Percentiles rank a stretch among this genome's conserved stretches.
Conservation (phyloP, 1,284 basidiomycete species). For the Abortiporus biennis region DNA sequence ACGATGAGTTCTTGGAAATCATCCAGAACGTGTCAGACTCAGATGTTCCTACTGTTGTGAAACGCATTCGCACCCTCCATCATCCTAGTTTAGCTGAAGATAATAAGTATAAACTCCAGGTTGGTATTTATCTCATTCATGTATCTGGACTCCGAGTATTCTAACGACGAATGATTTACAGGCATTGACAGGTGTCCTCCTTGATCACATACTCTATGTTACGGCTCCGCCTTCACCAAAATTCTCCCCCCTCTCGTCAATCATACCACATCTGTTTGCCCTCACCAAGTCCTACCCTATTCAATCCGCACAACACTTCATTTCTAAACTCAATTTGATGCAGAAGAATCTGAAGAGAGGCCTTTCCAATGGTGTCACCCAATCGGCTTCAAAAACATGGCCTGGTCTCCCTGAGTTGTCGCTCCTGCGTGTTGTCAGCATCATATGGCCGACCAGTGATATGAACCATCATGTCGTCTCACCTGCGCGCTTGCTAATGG, state of each 20-base stretch:
- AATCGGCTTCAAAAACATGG: constrained; percentile 75
- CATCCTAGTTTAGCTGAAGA: constrained; percentile 88
- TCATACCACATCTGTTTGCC: constrained; percentile 80
- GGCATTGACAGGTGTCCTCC: constrained; percentile 76
- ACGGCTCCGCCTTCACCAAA: constrained; percentile 59
- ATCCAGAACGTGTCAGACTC: constrained; percentile 64
- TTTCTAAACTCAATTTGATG: constrained; percentile 84
- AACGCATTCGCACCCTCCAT: constrained; percentile 87
- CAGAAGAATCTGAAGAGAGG: constrained; percentile 91
- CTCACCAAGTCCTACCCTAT: constrained; percentile 82
- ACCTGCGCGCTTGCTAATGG: constrained; percentile 84
- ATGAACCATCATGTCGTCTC: constrained; percentile 87
- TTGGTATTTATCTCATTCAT: too few species aligned
- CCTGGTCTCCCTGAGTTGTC: constrained; percentile 82
- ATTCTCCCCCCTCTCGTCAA: constrained; percentile 55
- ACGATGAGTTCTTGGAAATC: constrained; percentile 86
- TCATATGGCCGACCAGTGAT: constrained; percentile 93
- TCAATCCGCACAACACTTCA: constrained; percentile 74
- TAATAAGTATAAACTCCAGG: constrained; percentile 91
- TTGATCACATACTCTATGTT: constrained; percentile 87
- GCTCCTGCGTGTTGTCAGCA: constrained; percentile 76
- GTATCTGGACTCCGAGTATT: not conserved
- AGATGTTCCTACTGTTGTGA: constrained; percentile 79
- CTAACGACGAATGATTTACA: constrained; percentile 23
- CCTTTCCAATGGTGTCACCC: constrained; percentile 67